Conservation (phyloP, 2,329 filamentous ascomycete genomes). For the Aphanocladium album region DNA sequence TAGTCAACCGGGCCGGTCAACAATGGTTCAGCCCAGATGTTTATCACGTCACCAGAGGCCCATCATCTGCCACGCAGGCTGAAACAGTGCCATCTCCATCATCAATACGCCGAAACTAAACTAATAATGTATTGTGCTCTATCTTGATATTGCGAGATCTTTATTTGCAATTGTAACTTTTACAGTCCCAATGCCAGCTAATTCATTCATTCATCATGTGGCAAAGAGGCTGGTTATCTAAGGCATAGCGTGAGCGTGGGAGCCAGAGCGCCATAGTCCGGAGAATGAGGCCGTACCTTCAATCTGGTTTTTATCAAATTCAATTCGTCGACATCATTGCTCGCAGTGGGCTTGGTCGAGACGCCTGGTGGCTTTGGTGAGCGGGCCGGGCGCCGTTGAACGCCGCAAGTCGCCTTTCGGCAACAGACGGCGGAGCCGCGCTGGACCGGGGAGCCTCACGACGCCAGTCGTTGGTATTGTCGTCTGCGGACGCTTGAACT, state of each 20-base stretch:
- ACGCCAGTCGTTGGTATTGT: slow-evolving; percentile 37
- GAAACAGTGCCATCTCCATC: background rate
- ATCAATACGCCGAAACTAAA: background rate
- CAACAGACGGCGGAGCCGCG: slow-evolving; percentile 39
- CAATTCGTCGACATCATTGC: slow-evolving; percentile 61
- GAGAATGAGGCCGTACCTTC: slow-evolving; percentile 7
- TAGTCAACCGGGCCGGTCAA: background rate
- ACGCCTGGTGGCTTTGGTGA: slow-evolving; percentile 44
- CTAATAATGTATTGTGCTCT: slow-evolving; percentile 12
- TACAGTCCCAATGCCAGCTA: slow-evolving; percentile 6
- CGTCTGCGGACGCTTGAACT: slow-evolving; percentile 45
- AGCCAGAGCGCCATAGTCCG: background rate
- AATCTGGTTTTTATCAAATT: slow-evolving; percentile 28
- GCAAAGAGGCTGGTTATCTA: slow-evolving; percentile 12
- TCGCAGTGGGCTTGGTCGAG: slow-evolving; percentile 63
- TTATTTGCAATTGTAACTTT: slow-evolving; percentile 10
- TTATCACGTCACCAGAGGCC: background rate
- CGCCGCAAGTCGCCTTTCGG: slow-evolving; percentile 44
- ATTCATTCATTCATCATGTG: slow-evolving; percentile 10
- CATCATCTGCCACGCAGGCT: background rate
- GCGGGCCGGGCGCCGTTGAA: slow-evolving; percentile 41
- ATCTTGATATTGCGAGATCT: slow-evolving; percentile 7
- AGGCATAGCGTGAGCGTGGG: background rate
- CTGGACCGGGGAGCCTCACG: slow-evolving; percentile 35
- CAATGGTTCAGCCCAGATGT: background rate